phyloP scores from a whole-genome alignment of 2,329 filamentous ascomycete species.

The Xylaria arbuscula region DNA sequence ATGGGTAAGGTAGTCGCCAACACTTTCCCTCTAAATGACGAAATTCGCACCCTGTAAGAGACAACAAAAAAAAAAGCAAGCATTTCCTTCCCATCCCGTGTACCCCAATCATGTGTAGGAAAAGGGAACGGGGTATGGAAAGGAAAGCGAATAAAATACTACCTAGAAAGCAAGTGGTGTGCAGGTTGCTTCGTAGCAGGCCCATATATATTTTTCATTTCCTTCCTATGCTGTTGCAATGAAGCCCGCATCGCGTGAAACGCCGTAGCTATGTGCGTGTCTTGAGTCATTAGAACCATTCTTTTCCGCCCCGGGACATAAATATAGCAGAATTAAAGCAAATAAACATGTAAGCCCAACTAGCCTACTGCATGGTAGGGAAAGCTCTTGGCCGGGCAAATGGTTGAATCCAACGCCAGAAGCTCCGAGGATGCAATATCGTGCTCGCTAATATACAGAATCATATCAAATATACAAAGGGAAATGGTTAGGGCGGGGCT shows the following conservation, averaged over 20 bases:
- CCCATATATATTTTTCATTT: slow-evolving; percentile 42
- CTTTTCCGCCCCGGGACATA: slow-evolving; percentile 24
- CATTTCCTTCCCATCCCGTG: neutral
- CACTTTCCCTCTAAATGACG: slow-evolving; percentile 34
- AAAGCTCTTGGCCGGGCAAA: slow-evolving; percentile 15
- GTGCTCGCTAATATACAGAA: slow-evolving; percentile 56
- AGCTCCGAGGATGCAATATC: slow-evolving; percentile 50
- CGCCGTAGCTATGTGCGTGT: slow-evolving; percentile 40
- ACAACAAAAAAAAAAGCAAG: slow-evolving; percentile 15
- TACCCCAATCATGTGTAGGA: slow-evolving; percentile 9
- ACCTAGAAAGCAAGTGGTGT: slow-evolving; percentile 23
- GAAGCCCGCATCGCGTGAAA: slow-evolving; percentile 37
- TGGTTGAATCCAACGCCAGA: slow-evolving; percentile 48
- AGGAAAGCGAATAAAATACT: neutral
- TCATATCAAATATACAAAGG: slow-evolving; percentile 45
- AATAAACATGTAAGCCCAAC: slow-evolving; percentile 29
- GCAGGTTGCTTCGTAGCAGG: slow-evolving; percentile 22
- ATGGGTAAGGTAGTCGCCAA: slow-evolving; percentile 35
- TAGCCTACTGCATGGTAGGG: neutral
- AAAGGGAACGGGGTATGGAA: slow-evolving; percentile 6
- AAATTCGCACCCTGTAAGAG: slow-evolving; percentile 15
- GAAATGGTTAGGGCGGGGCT: slow-evolving; percentile 43
- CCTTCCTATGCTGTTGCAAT: slow-evolving; percentile 45
- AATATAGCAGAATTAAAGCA: slow-evolving; percentile 33
- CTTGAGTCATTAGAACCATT: slow-evolving; percentile 35